phyloP scores from a whole-genome alignment of 345 rosid species.

The Eucalyptus caleyi region DNA sequence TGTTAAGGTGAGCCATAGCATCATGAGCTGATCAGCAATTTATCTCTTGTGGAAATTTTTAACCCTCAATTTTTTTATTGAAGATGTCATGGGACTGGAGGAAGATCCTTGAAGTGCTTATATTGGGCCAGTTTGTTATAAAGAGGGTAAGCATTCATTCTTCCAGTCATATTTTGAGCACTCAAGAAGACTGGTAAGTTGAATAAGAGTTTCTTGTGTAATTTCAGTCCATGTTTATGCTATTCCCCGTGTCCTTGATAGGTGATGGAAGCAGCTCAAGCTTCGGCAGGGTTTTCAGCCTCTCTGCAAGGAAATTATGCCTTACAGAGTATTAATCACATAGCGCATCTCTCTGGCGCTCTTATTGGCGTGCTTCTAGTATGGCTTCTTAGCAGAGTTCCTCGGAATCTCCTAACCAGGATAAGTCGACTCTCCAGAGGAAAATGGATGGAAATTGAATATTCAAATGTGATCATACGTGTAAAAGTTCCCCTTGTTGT shows the following conservation, averaged over 20 bases:
- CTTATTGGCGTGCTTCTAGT: conserved; percentile 73
- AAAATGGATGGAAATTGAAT: not conserved
- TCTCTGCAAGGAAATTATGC: conserved; percentile 36
- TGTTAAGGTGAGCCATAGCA: conserved; percentile 46
- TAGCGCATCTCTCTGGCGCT: conserved; percentile 92
- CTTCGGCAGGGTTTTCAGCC: conserved; percentile 65
- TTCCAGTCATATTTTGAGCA: not conserved
- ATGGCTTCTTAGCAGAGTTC: conserved; percentile 75
- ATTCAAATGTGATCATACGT: not conserved
- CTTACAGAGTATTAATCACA: conserved; percentile 73
- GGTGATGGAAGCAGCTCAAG: conserved; percentile 97
- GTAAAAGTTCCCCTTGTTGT: not conserved
- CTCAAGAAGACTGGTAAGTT: not conserved
- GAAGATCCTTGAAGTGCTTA: conserved; percentile 91
- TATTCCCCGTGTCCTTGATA: not conserved
- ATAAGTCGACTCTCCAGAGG: not conserved
- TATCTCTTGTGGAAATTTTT: not conserved
- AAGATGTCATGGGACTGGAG: conserved; percentile 98
- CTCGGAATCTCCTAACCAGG: conserved; percentile 29
- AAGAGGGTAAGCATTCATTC: conserved; percentile 41
- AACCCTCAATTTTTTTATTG: not conserved
- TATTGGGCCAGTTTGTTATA: conserved; percentile 82
- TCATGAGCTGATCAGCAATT: not conserved
- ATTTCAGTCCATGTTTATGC: not conserved
- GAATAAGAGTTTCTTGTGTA: not conserved